Evolutionary conservation across 805 yeast genomes (phyloP), one percentile per base, ranked within the genome.

Genomic region (Pichia phayaonensis): DNA sequence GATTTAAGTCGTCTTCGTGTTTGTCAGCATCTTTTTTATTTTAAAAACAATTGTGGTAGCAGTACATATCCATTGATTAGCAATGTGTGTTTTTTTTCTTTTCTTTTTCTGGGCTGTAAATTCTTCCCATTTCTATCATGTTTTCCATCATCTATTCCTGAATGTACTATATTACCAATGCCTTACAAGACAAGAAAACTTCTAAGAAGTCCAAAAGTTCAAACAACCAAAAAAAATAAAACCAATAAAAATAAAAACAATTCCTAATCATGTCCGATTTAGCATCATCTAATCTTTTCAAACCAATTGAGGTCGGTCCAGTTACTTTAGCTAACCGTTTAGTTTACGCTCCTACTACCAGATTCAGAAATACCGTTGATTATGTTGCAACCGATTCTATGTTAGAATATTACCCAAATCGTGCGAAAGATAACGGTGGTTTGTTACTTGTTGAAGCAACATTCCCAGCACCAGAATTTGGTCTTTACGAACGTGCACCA

Each of bases 371-470:
- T 41, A 57, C 62, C 3, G 59, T 57, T 5, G 74, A 70, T 24
- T 67, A 65, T 51, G 68, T 70, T 34, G 77, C 83, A 13, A 67
- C 74, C 4, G 79, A 76, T 38, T 69, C 77, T 51, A 69, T 73
- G 53, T 60, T 65, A n/a, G 68, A 74, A 53, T 81, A 83, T 63
- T 84, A 84, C 59, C 68, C 61, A 26, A 79, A 80, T 57, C 71
- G 87, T 56, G 73, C 87, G 0, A 59, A 67, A 44, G 65, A 67
- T 50, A 76, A 77, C 20, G 89, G 89, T 20, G 74, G 86, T 18
- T 64, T 84, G 54, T 55, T 83, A 31, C 74, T 80, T 55, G 67
- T 83, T 10, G 90, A 84, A 61, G 88, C 81, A 15, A 74, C 84
- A 1, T 72, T 71, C 57, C n/a, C 73, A n/a, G 66, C 79, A 13